These are phyloP conservation scores for Calonectria hawksworthii DNA, from an alignment of 2,329 filamentous ascomycete genomes.

Conservation along the genomic window DNA sequence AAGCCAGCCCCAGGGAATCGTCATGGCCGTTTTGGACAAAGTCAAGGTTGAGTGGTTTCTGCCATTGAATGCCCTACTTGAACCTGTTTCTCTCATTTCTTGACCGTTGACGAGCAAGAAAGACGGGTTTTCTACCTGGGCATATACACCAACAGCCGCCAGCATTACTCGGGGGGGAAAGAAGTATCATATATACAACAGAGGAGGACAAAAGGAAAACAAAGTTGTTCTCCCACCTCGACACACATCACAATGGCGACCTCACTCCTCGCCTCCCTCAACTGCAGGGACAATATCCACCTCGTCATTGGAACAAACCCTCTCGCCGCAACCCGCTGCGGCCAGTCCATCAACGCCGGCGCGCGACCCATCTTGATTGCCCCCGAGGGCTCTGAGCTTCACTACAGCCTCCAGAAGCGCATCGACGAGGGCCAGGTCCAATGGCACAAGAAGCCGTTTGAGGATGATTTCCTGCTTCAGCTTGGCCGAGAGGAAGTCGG, in stretches of 20 bases:
- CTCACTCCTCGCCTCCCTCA: constrained; percentile 79
- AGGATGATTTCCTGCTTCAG: constrained; percentile 78
- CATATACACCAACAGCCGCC: neutral
- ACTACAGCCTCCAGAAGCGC: constrained; percentile 71
- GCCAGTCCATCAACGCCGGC: constrained; percentile 84
- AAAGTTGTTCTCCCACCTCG: constrained; percentile 4
- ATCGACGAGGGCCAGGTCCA: constrained; percentile 76
- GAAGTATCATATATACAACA: neutral
- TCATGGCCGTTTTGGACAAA: neutral
- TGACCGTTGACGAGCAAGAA: neutral
- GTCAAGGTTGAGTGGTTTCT: neutral
- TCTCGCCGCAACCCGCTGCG: constrained; percentile 86
- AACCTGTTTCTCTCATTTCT: neutral
- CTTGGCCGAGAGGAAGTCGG: constrained; percentile 86
- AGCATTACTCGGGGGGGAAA: neutral
- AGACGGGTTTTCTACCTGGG: neutral
- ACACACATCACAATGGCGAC: constrained; percentile 29
- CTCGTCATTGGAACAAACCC: constrained; percentile 89
- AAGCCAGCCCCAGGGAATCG: constrained; percentile 18
- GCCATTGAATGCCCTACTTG: neutral
- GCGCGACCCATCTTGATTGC: constrained; percentile 86
- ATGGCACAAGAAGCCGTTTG: constrained; percentile 77
- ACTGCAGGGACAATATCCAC: constrained; percentile 80
- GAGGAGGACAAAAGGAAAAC: neutral
- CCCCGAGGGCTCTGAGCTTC: constrained; percentile 71